Percentiles rank a stretch among this genome's conserved stretches.
Evolutionary conservation across 1,284 basidiomycete species (phyloP).

Genomic region (Lignosus rhinocerotis): DNA sequence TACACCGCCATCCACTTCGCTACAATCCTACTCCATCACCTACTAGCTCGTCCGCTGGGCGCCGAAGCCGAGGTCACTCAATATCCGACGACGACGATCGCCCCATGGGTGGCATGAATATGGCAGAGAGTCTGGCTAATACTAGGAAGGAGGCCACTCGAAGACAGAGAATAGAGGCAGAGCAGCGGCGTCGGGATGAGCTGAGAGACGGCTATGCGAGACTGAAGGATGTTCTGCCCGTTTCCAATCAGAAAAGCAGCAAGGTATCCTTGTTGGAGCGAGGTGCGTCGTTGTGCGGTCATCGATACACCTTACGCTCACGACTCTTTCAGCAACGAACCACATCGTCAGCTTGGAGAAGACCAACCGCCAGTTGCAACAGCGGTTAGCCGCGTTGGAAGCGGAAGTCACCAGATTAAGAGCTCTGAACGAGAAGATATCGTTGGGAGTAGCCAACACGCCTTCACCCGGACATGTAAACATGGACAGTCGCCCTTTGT

Average conservation of each 20-base stretch:
- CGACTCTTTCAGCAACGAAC: constrained; percentile 56
- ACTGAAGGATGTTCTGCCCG: constrained; percentile 81
- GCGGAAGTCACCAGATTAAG: constrained; percentile 67
- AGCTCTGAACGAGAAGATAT: constrained; percentile 77
- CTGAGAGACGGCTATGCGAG: constrained; percentile 85
- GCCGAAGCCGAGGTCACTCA: constrained; percentile 65
- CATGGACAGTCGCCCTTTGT: constrained; percentile 56
- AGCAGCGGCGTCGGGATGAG: constrained; percentile 83
- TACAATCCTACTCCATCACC: constrained; percentile 80
- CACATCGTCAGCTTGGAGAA: constrained; percentile 72
- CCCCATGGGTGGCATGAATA: constrained; percentile 56
- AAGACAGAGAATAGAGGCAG: constrained; percentile 81
- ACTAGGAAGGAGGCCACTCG: constrained; percentile 82
- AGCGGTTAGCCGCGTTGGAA: constrained; percentile 62
- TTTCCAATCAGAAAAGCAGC: constrained; percentile 85
- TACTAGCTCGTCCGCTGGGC: constrained; percentile 61
- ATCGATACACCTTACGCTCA: constrained; percentile 1
- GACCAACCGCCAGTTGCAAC: constrained; percentile 65
- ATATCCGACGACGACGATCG: constrained; percentile 78
- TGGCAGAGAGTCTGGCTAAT: constrained; percentile 68
- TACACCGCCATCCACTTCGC: constrained; percentile 64
- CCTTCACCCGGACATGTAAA: constrained; percentile 50
- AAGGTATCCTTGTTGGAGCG: constrained; percentile 87
- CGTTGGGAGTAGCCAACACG: constrained; percentile 55
- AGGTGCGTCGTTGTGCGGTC: constrained; percentile 49